These are phyloP conservation scores for Hanseniaspora taiwanica DNA, from an alignment of 805 yeast species.

Conservation along the genomic window DNA sequence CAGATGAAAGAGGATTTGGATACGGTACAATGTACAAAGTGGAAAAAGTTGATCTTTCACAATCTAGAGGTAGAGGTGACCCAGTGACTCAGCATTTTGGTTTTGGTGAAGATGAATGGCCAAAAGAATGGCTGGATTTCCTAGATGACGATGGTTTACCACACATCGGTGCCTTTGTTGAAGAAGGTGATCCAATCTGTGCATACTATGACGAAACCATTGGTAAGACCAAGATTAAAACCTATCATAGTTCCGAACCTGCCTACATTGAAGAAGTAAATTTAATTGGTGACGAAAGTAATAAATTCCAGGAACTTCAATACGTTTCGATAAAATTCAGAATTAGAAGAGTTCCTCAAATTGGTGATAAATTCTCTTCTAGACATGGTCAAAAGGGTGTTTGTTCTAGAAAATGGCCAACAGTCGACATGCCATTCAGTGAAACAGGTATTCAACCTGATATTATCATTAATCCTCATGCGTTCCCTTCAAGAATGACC, in stretches of 20 bases:
- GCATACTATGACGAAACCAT: slow-evolving; percentile 85
- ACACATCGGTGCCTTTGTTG: slow-evolving; percentile 69
- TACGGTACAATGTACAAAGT: slow-evolving; percentile 94
- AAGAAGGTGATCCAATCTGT: slow-evolving; percentile 91
- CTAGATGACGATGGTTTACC: slow-evolving; percentile 92
- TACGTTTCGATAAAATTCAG: slow-evolving; percentile 77
- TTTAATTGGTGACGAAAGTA: slow-evolving; percentile 68
- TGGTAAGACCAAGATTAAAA: slow-evolving; percentile 83
- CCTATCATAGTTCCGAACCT: slow-evolving; percentile 88
- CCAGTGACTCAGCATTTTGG: slow-evolving; percentile 92
- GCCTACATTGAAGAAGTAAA: slow-evolving; percentile 94
- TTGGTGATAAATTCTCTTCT: slow-evolving; percentile 96
- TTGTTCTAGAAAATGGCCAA: slow-evolving; percentile 96
- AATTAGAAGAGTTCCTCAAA: slow-evolving; percentile 80
- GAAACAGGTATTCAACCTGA: slow-evolving; percentile 97
- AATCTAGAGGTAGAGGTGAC: slow-evolving; percentile 77
- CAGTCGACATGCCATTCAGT: slow-evolving; percentile 90
- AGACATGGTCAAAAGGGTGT: slow-evolving; percentile 99
- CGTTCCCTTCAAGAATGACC: slow-evolving; percentile 99
- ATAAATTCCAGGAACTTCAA: slow-evolving; percentile 64
- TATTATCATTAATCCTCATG: slow-evolving; percentile 95
- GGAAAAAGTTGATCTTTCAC: slow-evolving; percentile 74
- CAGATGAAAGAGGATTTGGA: slow-evolving; percentile 96
- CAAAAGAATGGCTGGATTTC: slow-evolving; percentile 76
- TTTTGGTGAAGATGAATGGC: slow-evolving; percentile 87